Evolutionary conservation across 2,329 filamentous ascomycete species (phyloP).

Genomic region (Colletotrichum lupini): DNA sequence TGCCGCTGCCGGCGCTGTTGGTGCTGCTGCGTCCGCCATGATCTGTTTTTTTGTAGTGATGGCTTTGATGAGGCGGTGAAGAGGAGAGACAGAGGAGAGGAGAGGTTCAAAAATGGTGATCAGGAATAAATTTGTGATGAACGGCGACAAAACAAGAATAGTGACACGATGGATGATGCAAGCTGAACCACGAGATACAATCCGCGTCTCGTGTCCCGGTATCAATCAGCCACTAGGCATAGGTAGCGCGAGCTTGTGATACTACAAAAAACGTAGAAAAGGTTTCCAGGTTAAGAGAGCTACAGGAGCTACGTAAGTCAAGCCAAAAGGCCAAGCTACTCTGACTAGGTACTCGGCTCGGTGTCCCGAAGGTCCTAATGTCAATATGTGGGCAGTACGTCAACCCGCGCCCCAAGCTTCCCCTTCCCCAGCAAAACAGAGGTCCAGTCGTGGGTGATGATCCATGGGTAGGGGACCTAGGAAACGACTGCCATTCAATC

Average conservation of each 20-base stretch:
- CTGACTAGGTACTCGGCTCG: background rate
- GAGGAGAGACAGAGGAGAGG: background rate
- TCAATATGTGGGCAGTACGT: slow-evolving; percentile 12
- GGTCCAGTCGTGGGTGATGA: background rate
- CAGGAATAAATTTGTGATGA: background rate
- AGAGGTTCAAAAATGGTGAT: background rate
- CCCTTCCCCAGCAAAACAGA: background rate
- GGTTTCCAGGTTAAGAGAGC: background rate
- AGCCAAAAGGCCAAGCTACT: background rate
- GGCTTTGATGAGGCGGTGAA: slow-evolving; percentile 11
- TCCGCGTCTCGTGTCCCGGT: slow-evolving; percentile 15
- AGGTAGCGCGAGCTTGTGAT: slow-evolving; percentile 1
- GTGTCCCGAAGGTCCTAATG: background rate
- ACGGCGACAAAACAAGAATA: background rate
- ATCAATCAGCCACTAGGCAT: slow-evolving; percentile 10
- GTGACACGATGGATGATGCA: slow-evolving; percentile 26
- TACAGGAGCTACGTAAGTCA: background rate
- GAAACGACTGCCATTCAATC: background rate
- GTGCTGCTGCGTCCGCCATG: slow-evolving; percentile 24
- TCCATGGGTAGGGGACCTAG: too few species aligned
- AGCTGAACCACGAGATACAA: slow-evolving; percentile 15
- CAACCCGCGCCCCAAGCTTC: slow-evolving; percentile 10
- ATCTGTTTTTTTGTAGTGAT: background rate
- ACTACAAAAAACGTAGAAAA: background rate
- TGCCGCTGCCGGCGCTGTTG: slow-evolving; percentile 1